Base-by-base conservation (phyloP, 169 alveolate genomes). In the Eimeria brunetti region DNA sequence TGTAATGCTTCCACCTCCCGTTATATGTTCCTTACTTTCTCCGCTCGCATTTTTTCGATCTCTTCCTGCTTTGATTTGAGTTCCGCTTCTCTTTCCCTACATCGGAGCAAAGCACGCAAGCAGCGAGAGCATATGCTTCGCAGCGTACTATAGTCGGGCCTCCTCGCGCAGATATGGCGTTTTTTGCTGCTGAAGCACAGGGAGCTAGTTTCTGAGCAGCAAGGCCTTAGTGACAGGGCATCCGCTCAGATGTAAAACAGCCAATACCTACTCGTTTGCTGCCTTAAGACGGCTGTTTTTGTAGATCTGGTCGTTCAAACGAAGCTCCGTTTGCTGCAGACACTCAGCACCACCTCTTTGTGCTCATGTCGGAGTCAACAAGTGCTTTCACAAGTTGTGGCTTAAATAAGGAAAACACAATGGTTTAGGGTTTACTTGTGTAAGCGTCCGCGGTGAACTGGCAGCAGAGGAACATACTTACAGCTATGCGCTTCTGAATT, bases 251-350 rank as follows among this genome's bases (percentile, higher is more conserved):
- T 18, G 53, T 24, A 33, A n/a, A 36, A 30, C 38, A 49, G 53
- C 22, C 22, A 73, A 58, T 8, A 1, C 95, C 20, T 20, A 92
- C 96, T 58, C 73, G 94, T 94, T 94, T 56, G 88, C 94, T 14
- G 96, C 96, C 67, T 75, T 85, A 24, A 94, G 91, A 36, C 88
- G 91, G 86, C 94, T 86, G 44, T 94, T 94, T 36, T 85, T 94
- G 76, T 73, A 64, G 20, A 94, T 86, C 73, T 94, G 94, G 38
- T 85, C 94, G 78, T 86, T 94, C 49, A 94, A 81, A 24, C 94
- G 93, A 20, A 36, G 73, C 44, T 94, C 94, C 41, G 94, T 86
- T 58, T 94, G 94, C 94, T 94, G 93, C 81, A 71, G 76, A 71
- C 88, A 46, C 83, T 9, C 92, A 62, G 41, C 49, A 18, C 24